Percentiles rank a stretch among this genome's conserved stretches.
Evolutionary conservation across 1,139 yeast genomes (phyloP).

Genomic region (Zygoascus hellenicus): DNA sequence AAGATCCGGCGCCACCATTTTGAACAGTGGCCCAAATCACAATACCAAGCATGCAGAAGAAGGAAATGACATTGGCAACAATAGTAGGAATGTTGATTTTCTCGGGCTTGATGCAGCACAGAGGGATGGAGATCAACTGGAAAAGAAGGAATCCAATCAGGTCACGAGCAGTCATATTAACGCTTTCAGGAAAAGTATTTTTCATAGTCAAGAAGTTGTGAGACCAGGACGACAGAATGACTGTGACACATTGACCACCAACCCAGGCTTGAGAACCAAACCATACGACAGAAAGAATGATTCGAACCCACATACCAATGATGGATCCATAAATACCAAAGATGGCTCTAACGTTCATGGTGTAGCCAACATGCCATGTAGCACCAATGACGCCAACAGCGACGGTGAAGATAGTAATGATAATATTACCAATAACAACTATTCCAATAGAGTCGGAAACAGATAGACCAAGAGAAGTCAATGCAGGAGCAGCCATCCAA

Average conservation of each 20-base stretch:
- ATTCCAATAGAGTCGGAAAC: conserved; percentile 36
- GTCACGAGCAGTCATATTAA: conserved; percentile 30
- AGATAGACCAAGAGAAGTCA: conserved; percentile 26
- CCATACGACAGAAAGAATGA: conserved; percentile 30
- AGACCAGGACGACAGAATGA: conserved; percentile 26
- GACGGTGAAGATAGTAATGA: conserved; percentile 22
- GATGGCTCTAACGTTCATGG: conserved; percentile 27
- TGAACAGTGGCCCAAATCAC: conserved; percentile 23
- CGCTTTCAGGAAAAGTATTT: conserved; percentile 31
- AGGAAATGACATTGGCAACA: conserved; percentile 17
- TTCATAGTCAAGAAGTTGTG: conserved; percentile 26
- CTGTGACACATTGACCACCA: conserved; percentile 30
- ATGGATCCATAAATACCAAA: conserved; percentile 31
- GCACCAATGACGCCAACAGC: conserved; percentile 30
- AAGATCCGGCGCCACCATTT: conserved; percentile 24
- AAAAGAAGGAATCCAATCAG: conserved; percentile 31
- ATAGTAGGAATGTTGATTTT: conserved; percentile 21
- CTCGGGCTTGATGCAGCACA: conserved; percentile 28
- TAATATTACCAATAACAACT: conserved; percentile 26
- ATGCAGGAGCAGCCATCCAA: conserved; percentile 27
- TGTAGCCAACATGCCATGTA: conserved; percentile 32
- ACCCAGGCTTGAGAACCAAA: conserved; percentile 30
- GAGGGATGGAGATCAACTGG: conserved; percentile 25
- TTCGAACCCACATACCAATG: conserved; percentile 26
- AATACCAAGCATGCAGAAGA: conserved; percentile 21